phyloP scores from a whole-genome alignment of 2,329 filamentous ascomycete genomes.

The Hortaea sp. region DNA sequence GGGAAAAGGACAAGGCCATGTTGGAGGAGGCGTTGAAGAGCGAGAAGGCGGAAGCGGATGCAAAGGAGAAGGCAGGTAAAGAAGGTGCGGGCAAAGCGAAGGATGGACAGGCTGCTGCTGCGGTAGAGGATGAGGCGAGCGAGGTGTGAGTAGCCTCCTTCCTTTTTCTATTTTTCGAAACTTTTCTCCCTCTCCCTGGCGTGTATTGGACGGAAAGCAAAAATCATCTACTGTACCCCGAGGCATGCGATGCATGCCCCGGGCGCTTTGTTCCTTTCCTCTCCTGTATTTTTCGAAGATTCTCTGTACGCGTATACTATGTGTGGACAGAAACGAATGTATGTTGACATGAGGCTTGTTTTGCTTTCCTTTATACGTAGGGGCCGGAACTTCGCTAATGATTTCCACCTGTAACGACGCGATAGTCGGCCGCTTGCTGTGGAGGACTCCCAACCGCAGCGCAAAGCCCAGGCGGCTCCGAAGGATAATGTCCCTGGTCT shows the following conservation, averaged over 20 bases:
- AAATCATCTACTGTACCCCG: too few relatives aligned
- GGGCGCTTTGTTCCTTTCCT: too few relatives aligned
- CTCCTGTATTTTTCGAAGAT: too few relatives aligned
- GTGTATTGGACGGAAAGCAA: too few relatives aligned
- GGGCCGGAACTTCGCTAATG: not conserved
- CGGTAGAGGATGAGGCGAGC: not conserved
- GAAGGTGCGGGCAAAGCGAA: not conserved
- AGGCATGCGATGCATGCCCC: too few relatives aligned
- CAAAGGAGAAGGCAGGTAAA: slow-evolving; percentile 1
- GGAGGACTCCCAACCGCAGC: not conserved
- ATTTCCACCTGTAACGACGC: not conserved
- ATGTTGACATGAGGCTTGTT: not conserved
- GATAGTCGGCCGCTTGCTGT: too few relatives aligned
- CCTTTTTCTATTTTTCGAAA: too few relatives aligned
- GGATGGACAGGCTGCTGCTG: not conserved
- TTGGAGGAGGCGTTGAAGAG: slow-evolving; percentile 33
- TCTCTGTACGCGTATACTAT: too few relatives aligned
- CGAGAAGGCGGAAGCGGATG: not conserved
- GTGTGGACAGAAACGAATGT: too few relatives aligned
- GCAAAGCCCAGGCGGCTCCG: not conserved
- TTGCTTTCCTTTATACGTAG: not conserved
- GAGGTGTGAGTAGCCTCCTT: not conserved
- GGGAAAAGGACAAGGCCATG: slow-evolving; percentile 80
- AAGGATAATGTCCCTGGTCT: not conserved
- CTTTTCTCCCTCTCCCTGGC: too few relatives aligned